Evolutionary conservation across 2,329 filamentous ascomycete species (phyloP).

Genomic region (Aspergillus texensis): DNA sequence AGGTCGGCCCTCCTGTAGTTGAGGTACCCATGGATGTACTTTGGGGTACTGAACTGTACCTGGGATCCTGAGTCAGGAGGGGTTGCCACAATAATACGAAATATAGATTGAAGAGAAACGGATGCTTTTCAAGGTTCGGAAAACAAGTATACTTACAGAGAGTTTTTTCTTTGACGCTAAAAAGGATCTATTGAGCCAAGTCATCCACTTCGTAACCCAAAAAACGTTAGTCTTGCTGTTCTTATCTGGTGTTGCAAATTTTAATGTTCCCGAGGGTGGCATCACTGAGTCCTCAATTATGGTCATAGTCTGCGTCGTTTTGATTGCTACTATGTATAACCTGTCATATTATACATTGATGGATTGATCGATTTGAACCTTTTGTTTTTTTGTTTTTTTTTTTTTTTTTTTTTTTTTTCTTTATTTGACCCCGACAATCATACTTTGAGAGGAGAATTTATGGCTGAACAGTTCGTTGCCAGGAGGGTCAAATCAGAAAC

Average conservation of each 20-base stretch:
- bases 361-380: not conserved
- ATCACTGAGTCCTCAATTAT: not conserved
- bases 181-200: slow-evolving; percentile 4
- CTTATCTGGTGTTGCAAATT: not conserved
- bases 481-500: not conserved
- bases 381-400: not conserved
- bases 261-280: not conserved
- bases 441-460: not conserved
- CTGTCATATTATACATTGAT: not conserved
- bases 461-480: not conserved
- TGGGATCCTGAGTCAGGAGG: not conserved
- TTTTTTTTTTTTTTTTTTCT: not conserved
- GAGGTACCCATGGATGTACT: not conserved
- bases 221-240: not conserved
- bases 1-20: not conserved
- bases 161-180: not conserved
- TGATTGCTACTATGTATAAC: not conserved
- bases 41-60: not conserved
- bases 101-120: not conserved
- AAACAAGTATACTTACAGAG: not conserved
- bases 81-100: not conserved
- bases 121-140: not conserved
- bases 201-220: slow-evolving; percentile 3
- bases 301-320: no score
- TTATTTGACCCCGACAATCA: no score